Evolutionary conservation across 345 rosid species (phyloP), one percentile per base, ranked within the genome.

Genomic region (Citrus sp.): DNA sequence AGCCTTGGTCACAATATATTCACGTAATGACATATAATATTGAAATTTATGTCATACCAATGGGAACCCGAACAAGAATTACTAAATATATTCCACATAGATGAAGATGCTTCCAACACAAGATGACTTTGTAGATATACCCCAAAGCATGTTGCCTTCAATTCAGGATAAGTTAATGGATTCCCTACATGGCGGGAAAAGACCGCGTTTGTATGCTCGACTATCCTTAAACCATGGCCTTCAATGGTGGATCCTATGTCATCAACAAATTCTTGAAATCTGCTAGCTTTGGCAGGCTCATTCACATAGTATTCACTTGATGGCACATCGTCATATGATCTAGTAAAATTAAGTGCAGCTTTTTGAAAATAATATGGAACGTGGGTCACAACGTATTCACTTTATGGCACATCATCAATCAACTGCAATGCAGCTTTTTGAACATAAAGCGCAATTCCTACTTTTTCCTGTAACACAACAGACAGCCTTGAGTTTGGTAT

Each of bases 11-110:
- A 42, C 16, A 12, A 42, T 42, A 13, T 42, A 10, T 42, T 42
- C 12, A 42, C 2, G 14, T 42, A 10, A 42, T 42, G 94, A 86
- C 34, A 42, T 42, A 42, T 10, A 10, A 10, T 42, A 42, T 42
- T 10, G 14, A 42, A 42, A 10, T 42, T 10, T 42, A 42, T 12
- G 49, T 10, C 16, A 7, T 10, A 10, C 14, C 12, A 42, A 42
- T 42, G 49, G 16, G 1, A 42, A 13, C 49, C 14, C 49, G 14
- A 42, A 3, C 49, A 42, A 42, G 12, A 42, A 42, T 42, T 10
- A 12, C 49, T 42, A 42, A 42, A 42, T 10, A 42, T 42, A 42
- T 12, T 42, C 49, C 1, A 4, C 49, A 42, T 4, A 0, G 49
- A 42, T 42, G 49, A 42, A 10, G 12, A 42, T 42, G 14, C 49